These are phyloP conservation scores for Aspergillus haitiensis DNA, from an alignment of 495 filamentous ascomycete genomes.

Conservation along the genomic window DNA sequence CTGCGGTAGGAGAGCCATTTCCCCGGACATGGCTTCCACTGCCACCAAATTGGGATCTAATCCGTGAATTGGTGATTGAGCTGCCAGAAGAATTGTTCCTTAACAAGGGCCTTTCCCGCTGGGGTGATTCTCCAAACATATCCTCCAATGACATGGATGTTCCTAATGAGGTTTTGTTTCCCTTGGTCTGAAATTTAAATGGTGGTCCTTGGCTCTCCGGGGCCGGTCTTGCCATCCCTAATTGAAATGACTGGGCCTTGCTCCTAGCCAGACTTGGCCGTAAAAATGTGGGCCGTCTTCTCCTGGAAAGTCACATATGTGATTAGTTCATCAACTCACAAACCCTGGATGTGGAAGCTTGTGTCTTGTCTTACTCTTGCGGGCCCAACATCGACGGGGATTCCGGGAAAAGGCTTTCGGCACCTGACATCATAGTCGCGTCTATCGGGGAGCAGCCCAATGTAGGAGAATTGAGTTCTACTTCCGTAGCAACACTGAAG, in stretches of 20 bases:
- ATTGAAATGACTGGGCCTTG: conserved; percentile 46
- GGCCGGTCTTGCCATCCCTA: conserved; percentile 35
- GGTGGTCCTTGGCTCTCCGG: conserved; percentile 65
- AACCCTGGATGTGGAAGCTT: conserved; percentile 1
- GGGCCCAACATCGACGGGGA: conserved; percentile 43
- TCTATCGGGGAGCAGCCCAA: conserved; percentile 55
- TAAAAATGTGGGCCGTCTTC: conserved; percentile 42
- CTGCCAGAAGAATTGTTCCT: conserved; percentile 35
- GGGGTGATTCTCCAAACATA: conserved; percentile 77
- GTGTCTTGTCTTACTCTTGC: conserved; percentile 38
- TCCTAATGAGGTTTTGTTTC: conserved; percentile 50
- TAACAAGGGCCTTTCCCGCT: conserved; percentile 56
- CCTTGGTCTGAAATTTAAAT: conserved; percentile 72
- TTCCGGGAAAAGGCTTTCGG: conserved; percentile 48
- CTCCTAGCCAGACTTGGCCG: conserved; percentile 44
- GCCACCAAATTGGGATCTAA: conserved; percentile 59
- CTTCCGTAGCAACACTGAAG: conserved; percentile 54
- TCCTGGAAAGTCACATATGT: conserved; percentile 27
- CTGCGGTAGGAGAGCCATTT: conserved; percentile 70
- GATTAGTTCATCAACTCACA: conserved; percentile 21
- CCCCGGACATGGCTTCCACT: conserved; percentile 50
- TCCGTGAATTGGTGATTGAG: conserved; percentile 52
- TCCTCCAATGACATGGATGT: conserved; percentile 69
- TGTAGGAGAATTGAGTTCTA: conserved; percentile 68
- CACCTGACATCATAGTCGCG: conserved; percentile 42